Evolutionary conservation across 176 grass and related monocot genomes (phyloP).

Genomic region (Areca catechu): DNA sequence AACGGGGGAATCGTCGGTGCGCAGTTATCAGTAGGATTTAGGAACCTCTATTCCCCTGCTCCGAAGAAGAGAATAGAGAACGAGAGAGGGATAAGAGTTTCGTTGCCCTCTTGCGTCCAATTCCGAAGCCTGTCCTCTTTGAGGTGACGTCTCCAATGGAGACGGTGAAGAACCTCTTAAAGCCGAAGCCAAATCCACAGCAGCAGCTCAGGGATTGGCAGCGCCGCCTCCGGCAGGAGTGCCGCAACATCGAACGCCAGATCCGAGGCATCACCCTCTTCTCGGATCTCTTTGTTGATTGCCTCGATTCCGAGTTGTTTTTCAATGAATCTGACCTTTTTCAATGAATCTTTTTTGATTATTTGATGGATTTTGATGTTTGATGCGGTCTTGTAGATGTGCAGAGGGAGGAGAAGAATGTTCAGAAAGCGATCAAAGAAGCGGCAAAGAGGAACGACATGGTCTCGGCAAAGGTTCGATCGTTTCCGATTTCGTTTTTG

Average conservation of each 20-base stretch:
- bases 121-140: too few species aligned
- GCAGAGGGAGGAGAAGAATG: slow-evolving; percentile 82
- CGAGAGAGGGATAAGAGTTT: too few species aligned
- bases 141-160: slow-evolving; percentile 32
- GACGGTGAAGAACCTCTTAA: slow-evolving; percentile 55
- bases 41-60: too few species aligned
- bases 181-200: slow-evolving; percentile 65
- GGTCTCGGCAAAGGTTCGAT: slow-evolving; percentile 70
- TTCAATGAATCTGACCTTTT: too few species aligned
- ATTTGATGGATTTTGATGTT: not conserved
- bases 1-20: too few species aligned
- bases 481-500: not conserved
- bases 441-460: slow-evolving; percentile 89
- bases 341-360: not conserved
- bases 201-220: slow-evolving; percentile 90
- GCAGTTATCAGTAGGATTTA: too few species aligned
- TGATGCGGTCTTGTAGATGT: slow-evolving; percentile 35
- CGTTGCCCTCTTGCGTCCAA: too few species aligned
- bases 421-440: slow-evolving; percentile 84
- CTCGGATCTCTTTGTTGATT: not conserved
- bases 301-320: not conserved
- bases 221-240: slow-evolving; percentile 79
- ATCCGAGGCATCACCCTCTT: slow-evolving; percentile 40
- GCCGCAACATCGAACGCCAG: slow-evolving; percentile 80
- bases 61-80: too few species aligned